Percentiles rank a stretch among this genome's conserved stretches.
These are phyloP conservation scores for Poa pratensis DNA, from an alignment of 176 grass and related monocot species.

Conservation along the genomic window DNA sequence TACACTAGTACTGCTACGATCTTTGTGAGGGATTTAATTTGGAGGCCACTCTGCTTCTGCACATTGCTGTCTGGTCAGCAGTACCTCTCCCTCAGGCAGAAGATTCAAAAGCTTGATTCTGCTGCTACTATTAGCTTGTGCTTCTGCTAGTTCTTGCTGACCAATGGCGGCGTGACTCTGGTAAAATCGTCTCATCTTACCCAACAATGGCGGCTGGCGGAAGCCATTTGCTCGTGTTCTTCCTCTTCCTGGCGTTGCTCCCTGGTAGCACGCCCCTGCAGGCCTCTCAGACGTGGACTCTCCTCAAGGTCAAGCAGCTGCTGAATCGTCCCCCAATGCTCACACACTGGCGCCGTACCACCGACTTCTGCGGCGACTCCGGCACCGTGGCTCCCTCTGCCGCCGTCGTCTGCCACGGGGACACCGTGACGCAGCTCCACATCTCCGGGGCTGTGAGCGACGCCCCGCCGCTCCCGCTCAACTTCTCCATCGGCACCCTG, in stretches of 20 bases:
- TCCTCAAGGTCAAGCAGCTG: slow-evolving; percentile 81
- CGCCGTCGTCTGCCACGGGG: slow-evolving; percentile 82
- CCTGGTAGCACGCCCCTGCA: slow-evolving; percentile 57
- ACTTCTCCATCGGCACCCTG: slow-evolving; percentile 75
- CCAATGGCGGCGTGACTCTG: too few relatives aligned
- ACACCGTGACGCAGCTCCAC: slow-evolving; percentile 92
- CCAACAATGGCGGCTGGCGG: slow-evolving; percentile 39
- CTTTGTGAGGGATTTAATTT: too few relatives aligned
- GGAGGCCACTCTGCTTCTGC: too few relatives aligned
- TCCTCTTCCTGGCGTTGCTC: slow-evolving; percentile 22
- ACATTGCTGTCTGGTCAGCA: too few relatives aligned
- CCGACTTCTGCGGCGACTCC: slow-evolving; percentile 71
- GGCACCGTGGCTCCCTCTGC: slow-evolving; percentile 32
- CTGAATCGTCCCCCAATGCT: slow-evolving; percentile 63
- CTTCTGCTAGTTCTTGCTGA: not conserved
- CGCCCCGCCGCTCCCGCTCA: slow-evolving; percentile 60
- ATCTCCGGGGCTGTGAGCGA: slow-evolving; percentile 46
- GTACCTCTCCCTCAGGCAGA: not conserved
- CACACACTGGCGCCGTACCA: slow-evolving; percentile 69
- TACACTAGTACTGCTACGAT: too few relatives aligned
- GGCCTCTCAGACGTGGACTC: slow-evolving; percentile 71
- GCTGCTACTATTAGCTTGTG: not conserved
- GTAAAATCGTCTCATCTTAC: not conserved
- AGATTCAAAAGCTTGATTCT: not conserved
- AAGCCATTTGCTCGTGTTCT: not conserved